phyloP scores from a whole-genome alignment of 306 rosid species.

The cucumber (Cucumis sativus) region Cucumber_9930_V3 NC_026657.2:38956001-38956500 shows the following conservation, averaged over 20 bases:
- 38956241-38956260: not conserved
- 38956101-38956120: conserved; percentile 2
- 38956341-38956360: not conserved
- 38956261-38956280: no score
- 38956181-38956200: not conserved
- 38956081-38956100: conserved; percentile 6
- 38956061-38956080: not conserved
- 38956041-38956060: not conserved
- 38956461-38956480: no score
- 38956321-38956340: not conserved
- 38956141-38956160: not conserved
- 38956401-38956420: not conserved
- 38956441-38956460: not conserved
- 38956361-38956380: not conserved
- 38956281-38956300: no score
- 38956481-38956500: no score
- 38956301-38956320: not conserved
- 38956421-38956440: not conserved
- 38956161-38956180: not conserved
- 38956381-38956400: not conserved
- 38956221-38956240: not conserved
- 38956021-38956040: not conserved
- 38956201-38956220: not conserved
- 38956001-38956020: not conserved
- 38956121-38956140: not conserved